Evolutionary conservation across 345 rosid genomes (phyloP).

Genomic region (Nasturtium officinale): DNA sequence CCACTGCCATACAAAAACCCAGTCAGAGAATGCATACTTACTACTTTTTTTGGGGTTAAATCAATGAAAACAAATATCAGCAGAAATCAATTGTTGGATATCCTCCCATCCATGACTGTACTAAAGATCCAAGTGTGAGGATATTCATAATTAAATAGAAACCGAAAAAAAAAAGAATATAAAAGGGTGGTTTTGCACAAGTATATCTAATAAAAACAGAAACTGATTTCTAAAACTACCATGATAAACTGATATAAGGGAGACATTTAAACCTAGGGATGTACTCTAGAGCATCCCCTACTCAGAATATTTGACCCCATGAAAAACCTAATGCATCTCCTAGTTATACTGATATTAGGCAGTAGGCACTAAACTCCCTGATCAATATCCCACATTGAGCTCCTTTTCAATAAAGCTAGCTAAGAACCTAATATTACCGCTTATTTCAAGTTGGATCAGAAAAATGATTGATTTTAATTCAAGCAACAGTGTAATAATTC

Average conservation of each 20-base stretch:
- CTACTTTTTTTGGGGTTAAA: not conserved
- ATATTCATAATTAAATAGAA: not conserved
- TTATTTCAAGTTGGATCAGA: slow-evolving; percentile 12
- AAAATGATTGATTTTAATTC: not conserved
- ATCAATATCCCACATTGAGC: not conserved
- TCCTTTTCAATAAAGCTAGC: slow-evolving; percentile 14
- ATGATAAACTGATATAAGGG: slow-evolving; percentile 5
- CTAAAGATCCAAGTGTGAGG: not conserved
- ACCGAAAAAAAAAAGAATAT: not conserved
- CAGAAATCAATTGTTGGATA: not conserved
- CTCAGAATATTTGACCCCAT: not conserved
- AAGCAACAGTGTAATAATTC: not conserved
- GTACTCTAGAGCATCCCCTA: slow-evolving; percentile 1
- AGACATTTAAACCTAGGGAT: slow-evolving; percentile 7
- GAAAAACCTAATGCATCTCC: not conserved
- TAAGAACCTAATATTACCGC: not conserved
- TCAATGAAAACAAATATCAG: not conserved
- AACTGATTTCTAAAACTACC: slow-evolving; percentile 11
- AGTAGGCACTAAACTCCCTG: not conserved
- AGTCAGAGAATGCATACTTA: slow-evolving; percentile 27
- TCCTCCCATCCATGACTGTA: not conserved
- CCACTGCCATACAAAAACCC: slow-evolving; percentile 59
- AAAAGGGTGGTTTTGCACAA: not conserved
- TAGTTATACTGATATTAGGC: not conserved
- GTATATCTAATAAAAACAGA: not conserved